These are phyloP conservation scores for Aureobasidium uvarum DNA, from an alignment of 2,329 filamentous ascomycete genomes.

Conservation along the genomic window DNA sequence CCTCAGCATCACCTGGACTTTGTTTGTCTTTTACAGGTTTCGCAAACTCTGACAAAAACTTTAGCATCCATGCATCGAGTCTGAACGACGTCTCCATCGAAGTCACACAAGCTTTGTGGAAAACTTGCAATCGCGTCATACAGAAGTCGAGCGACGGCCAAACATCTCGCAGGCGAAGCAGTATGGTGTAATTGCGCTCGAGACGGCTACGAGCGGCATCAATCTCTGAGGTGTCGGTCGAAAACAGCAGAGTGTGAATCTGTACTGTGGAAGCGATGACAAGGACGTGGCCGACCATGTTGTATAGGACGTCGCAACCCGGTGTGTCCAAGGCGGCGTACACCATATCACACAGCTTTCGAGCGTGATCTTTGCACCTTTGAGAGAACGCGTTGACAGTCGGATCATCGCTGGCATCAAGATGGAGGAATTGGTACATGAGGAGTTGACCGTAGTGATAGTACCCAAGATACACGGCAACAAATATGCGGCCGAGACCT, in stretches of 20 bases:
- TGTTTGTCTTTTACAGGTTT: neutral
- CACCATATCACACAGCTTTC: neutral
- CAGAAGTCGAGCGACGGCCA: slow-evolving; percentile 3
- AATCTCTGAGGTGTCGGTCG: neutral
- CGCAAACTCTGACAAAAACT: slow-evolving; percentile 1
- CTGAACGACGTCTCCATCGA: slow-evolving; percentile 1
- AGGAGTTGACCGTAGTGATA: slow-evolving; percentile 6
- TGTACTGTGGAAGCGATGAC: slow-evolving; percentile 1
- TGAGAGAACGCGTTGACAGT: neutral
- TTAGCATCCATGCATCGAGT: slow-evolving; percentile 2
- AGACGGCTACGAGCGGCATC: neutral
- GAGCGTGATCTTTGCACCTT: neutral
- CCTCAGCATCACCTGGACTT: neutral
- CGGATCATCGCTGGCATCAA: neutral
- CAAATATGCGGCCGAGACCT: slow-evolving; percentile 3
- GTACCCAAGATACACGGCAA: neutral
- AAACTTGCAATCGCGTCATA: slow-evolving; percentile 4
- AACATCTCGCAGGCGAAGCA: neutral
- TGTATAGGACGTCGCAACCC: slow-evolving; percentile 2
- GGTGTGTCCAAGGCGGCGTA: neutral
- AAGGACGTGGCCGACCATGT: neutral
- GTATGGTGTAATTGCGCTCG: slow-evolving; percentile 8
- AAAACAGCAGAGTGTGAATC: slow-evolving; percentile 1
- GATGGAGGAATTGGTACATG: slow-evolving; percentile 4
- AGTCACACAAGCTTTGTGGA: neutral